Evolutionary conservation across 768 basidiomycete species (phyloP), one percentile per base, ranked within the genome.

Genomic region (Coprinellus micaceus): DNA sequence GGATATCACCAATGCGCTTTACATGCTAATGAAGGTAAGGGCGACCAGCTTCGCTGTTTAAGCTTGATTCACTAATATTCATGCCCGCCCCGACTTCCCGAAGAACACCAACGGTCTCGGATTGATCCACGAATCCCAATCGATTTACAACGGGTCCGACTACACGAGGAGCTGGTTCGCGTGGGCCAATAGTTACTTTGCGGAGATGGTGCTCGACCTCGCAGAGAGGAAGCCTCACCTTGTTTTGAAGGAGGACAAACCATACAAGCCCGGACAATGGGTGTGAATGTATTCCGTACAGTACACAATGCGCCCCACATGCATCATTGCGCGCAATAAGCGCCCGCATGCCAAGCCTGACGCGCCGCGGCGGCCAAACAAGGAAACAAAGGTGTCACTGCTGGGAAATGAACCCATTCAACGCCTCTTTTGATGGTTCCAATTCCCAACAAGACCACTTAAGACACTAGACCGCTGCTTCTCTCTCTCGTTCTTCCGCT

Each of bases 181-280:
- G 21, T 90, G 88, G 88, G 89, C 84, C 13, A 89, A 89, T 66
- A 87, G 86, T 68, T 91, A 86, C 68, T 91, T 90, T 64, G 83
- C 89, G 33, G 89, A 91, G 73, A 89, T 90, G 86, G 73, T 91
- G 19, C 69, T 91, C 53, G 88, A 91, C 62, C 74, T 91, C 30
- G 89, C 89, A 40, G 74, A 81, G 60, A 77, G 88, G 57, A 89
- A 89, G 67, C 89, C 89, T 3, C 74, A 76, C 48, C 73, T 91
- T 26, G 81, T 91, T 47, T 77, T 91, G 66, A 79, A 79, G 46
- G 69, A 71, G 24, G 73, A 74, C 58, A 74, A 77, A 61, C 77
- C 80, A 49, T 90, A 89, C 61, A 76, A 60, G n/a, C 80, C 81
- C 29, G 82, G 81, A 3, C 66, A 76, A 60, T 80, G 52, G 53